Conservation (phyloP, 2,329 filamentous ascomycete species). For the Harringtonia aguacate region DNA sequence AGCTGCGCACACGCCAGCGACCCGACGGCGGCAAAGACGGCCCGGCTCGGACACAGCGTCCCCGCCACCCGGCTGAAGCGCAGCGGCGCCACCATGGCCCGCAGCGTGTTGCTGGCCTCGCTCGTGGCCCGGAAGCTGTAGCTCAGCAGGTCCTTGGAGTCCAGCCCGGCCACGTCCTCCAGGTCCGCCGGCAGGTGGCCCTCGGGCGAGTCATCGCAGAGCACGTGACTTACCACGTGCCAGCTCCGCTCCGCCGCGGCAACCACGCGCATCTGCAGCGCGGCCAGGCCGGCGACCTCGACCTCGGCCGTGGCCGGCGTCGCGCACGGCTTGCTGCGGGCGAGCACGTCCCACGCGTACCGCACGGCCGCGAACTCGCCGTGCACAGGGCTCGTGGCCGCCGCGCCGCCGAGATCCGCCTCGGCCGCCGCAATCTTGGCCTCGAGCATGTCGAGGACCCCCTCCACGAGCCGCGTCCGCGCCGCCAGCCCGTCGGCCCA, state of each 20-base stretch:
- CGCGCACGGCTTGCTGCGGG: conserved; percentile 25
- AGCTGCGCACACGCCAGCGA: conserved; percentile 72
- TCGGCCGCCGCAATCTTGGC: conserved; percentile 53
- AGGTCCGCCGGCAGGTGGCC: conserved; percentile 70
- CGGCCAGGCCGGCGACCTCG: conserved; percentile 23
- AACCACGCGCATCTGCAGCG: conserved; percentile 46
- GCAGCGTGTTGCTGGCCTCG: conserved; percentile 73
- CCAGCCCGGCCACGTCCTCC: conserved; percentile 59
- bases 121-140: conserved; percentile 95
- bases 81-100: conserved; percentile 45
- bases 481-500: conserved; percentile 33
- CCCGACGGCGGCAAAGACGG: conserved; percentile 57
- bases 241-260: conserved; percentile 60
- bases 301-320: conserved; percentile 26
- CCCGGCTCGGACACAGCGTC: conserved; percentile 34
- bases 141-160: conserved; percentile 82
- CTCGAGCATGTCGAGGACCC: conserved; percentile 52
- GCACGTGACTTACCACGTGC: conserved; percentile 60
- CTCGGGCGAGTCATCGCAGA: conserved; percentile 93
- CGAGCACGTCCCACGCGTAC: conserved; percentile 44
- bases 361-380: conserved; percentile 57
- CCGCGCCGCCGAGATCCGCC: conserved; percentile 53
- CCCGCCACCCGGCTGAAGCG: conserved; percentile 33
- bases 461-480: conserved; percentile 40
- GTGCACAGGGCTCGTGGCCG: conserved; percentile 56